Evolutionary conservation across 2,329 filamentous ascomycete species (phyloP), one percentile per base, ranked within the genome.

Genomic region (Pseudocercospora vitis): DNA sequence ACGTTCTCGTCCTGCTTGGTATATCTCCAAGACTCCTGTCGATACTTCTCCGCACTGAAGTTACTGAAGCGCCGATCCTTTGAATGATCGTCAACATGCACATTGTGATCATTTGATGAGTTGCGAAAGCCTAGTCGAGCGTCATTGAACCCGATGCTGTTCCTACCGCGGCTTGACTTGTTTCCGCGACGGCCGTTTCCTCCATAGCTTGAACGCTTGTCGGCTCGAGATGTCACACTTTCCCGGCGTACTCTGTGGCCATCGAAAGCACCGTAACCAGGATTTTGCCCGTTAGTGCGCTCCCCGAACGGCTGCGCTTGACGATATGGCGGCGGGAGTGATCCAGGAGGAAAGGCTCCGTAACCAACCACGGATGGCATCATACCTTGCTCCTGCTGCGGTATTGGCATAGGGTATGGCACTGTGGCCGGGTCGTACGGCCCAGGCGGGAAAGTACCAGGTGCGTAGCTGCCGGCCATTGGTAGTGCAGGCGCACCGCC

Each of bases 1-100:
- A 23, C 8, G 26, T 56, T 56, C 44, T 56, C 53, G 45, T 56
- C 35, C 18, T 46, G 53, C 11, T 45, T 52, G 21, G 37, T 16
- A 12, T 31, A 23, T 32, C 53, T 45, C 45, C 44, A 49, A 6
- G 45, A 49, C 23, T 49, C 53, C 23, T 46, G 46, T 29, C 24
- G 24, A 23, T 29, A 28, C n/a, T 48, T 45, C 12, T 55, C 26
- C 29, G 32, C 29, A 21, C 46, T 29, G 16, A 12, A 35, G 28
- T 26, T 31, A 32, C 28, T 39, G 23, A 32, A 45, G 12, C 28
- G 32, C 7, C 47, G 42, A 42, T 50, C 40, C 9, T 37, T 28
- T 28, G 42, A 24, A 16, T 45, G 42, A 12, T 45, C 42, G 23
- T 45, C 24, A 7, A 28, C 7, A 11, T 19, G n/a, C 6, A 44